Conservation (phyloP, 108 stramenopile genomes). For the Cyclotella sp. region DNA sequence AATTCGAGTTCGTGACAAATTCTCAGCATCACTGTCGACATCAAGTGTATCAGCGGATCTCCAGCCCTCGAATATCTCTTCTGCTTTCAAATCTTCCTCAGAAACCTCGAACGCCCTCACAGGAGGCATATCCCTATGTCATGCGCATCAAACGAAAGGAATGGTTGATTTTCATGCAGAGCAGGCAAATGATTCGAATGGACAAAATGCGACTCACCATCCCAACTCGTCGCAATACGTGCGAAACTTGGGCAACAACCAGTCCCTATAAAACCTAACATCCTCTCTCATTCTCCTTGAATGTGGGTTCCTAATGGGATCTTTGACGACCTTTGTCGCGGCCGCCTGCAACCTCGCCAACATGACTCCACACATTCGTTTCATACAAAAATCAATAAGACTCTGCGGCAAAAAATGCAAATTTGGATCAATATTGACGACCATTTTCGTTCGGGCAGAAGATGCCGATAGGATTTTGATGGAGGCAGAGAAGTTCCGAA, state of each 20-base stretch:
- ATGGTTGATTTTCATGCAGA: neutral
- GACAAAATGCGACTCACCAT: constrained; percentile 50
- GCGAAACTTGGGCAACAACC: constrained; percentile 88
- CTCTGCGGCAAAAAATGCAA: constrained; percentile 79
- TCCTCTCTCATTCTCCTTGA: constrained; percentile 83
- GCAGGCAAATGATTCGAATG: neutral
- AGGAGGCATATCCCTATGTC: constrained; percentile 59
- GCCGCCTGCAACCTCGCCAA: constrained; percentile 79
- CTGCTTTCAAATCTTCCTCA: constrained; percentile 56
- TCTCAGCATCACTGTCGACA: neutral
- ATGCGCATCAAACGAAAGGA: neutral
- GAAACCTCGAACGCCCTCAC: constrained; percentile 74
- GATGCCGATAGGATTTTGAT: constrained; percentile 82
- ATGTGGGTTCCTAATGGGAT: constrained; percentile 82
- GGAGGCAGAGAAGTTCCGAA: constrained; percentile 72
- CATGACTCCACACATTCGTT: constrained; percentile 88
- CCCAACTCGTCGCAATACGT: constrained; percentile 70
- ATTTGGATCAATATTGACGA: constrained; percentile 93
- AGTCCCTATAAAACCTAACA: constrained; percentile 81
- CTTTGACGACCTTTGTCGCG: constrained; percentile 68
- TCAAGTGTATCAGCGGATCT: constrained; percentile 26
- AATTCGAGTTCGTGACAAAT: constrained; percentile 8
- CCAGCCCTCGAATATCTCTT: constrained; percentile 47
- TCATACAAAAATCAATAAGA: constrained; percentile 92
- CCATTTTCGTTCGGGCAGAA: constrained; percentile 72